These are phyloP conservation scores for Pseudogymnoascus sp. DNA, from an alignment of 2,329 filamentous ascomycete species.

Conservation along the genomic window DNA sequence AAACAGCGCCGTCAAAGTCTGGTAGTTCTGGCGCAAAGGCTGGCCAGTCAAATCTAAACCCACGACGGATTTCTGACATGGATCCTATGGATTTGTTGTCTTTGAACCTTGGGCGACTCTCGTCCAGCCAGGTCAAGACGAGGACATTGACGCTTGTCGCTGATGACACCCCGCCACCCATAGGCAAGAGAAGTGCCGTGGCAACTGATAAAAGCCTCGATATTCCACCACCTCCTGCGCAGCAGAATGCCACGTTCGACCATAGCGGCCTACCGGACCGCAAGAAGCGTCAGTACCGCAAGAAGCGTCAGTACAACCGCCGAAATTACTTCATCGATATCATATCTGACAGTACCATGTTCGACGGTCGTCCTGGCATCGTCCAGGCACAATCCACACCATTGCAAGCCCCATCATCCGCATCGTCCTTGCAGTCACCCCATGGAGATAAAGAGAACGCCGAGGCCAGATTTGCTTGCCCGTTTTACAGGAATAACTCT, in stretches of 20 bases:
- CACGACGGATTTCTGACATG: background rate
- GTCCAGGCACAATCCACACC: too few species aligned
- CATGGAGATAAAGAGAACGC: background rate
- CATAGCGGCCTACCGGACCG: too few species aligned
- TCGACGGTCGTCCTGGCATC: too few species aligned
- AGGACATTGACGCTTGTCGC: background rate
- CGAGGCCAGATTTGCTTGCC: constrained; percentile 15
- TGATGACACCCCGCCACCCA: background rate
- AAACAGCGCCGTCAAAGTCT: too few species aligned
- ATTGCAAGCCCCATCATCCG: too few species aligned
- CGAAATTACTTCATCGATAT: too few species aligned
- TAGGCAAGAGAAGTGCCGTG: background rate
- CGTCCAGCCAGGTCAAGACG: background rate
- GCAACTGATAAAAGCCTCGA: too few species aligned
- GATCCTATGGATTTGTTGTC: background rate
- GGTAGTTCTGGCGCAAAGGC: too few species aligned
- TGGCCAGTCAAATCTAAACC: background rate
- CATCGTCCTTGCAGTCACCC: background rate
- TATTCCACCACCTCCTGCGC: too few species aligned
- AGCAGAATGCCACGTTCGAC: too few species aligned
- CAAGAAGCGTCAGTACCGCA: too few species aligned
- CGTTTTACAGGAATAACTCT: constrained; percentile 18
- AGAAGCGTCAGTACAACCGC: too few species aligned
- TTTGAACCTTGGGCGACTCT: background rate
- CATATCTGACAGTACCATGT: background rate